phyloP scores from a whole-genome alignment of 176 grass and related monocot species.

The Triticum urartu region DNA sequence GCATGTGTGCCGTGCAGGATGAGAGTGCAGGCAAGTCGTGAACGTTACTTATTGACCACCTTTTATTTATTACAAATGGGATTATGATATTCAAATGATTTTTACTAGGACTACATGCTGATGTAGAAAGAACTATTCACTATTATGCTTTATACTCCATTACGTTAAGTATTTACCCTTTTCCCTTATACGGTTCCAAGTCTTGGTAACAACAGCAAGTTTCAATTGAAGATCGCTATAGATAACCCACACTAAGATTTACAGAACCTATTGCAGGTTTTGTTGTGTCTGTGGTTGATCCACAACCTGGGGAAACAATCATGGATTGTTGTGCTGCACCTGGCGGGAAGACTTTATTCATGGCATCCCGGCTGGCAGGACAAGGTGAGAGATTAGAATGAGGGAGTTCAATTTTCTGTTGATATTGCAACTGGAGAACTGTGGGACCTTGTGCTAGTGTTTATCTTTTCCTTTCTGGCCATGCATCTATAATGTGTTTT shows the following conservation, averaged over 20 bases:
- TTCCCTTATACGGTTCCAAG: conserved; percentile 13
- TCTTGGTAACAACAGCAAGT: background rate
- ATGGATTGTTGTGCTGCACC: conserved; percentile 94
- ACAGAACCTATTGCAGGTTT: conserved; percentile 52
- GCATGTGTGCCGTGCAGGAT: conserved; percentile 93
- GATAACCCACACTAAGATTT: conserved; percentile 23
- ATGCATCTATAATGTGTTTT: background rate
- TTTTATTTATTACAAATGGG: conserved; percentile 15
- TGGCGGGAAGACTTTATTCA: conserved; percentile 92
- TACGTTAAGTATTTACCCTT: background rate
- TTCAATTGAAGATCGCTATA: conserved; percentile 16
- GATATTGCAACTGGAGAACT: conserved; percentile 5
- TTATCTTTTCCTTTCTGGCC: conserved; percentile 1
- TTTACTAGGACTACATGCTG: background rate
- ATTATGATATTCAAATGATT: conserved; percentile 16
- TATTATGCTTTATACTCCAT: background rate
- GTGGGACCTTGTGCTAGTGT: background rate
- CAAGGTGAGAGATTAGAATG: conserved; percentile 53
- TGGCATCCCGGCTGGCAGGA: conserved; percentile 71
- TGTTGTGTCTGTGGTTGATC: conserved; percentile 84
- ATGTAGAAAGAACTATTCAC: background rate
- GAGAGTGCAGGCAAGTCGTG: conserved; percentile 85
- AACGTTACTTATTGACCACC: conserved; percentile 19
- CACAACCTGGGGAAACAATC: conserved; percentile 84
- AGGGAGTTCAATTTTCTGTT: conserved; percentile 18